Conservation (phyloP, 768 basidiomycete genomes). For the Podaxis mareebaensis region DNA sequence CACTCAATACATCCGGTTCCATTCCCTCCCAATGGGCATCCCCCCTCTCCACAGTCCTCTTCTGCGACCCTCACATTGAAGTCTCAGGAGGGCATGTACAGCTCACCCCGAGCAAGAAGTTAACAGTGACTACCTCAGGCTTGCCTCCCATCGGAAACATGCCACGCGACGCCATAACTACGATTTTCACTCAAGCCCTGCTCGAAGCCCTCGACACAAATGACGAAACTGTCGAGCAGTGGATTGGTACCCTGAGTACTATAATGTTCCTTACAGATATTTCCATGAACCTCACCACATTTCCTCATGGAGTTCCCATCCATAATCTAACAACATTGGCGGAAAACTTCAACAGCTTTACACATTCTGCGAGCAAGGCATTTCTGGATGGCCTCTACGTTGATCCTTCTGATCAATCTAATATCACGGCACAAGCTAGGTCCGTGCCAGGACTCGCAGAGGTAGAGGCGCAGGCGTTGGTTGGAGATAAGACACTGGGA, state of each 20-base stretch:
- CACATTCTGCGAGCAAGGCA: not conserved
- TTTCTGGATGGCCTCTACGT: not conserved
- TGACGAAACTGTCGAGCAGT: not conserved
- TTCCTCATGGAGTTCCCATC: not conserved
- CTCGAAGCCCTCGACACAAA: not conserved
- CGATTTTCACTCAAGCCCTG: not conserved
- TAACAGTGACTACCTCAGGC: not conserved
- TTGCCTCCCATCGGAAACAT: not conserved
- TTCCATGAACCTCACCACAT: not conserved
- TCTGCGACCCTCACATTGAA: constrained; percentile 1
- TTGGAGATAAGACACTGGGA: not conserved
- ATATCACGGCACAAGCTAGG: not conserved
- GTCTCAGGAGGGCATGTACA: constrained; percentile 2
- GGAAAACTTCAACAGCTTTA: not conserved
- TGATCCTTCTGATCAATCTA: not conserved
- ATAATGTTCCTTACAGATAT: not conserved
- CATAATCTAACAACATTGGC: not conserved
- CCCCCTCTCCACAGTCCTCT: not conserved
- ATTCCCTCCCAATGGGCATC: not conserved
- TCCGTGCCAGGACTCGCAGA: not conserved
- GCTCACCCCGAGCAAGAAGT: not conserved
- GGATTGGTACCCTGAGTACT: not conserved
- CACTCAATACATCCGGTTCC: not conserved
- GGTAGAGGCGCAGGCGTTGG: not conserved
- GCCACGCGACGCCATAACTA: not conserved